Evolutionary conservation across 1,284 basidiomycete species (phyloP), one percentile per base, ranked within the genome.

Genomic region (Coriolopsis trogii): DNA sequence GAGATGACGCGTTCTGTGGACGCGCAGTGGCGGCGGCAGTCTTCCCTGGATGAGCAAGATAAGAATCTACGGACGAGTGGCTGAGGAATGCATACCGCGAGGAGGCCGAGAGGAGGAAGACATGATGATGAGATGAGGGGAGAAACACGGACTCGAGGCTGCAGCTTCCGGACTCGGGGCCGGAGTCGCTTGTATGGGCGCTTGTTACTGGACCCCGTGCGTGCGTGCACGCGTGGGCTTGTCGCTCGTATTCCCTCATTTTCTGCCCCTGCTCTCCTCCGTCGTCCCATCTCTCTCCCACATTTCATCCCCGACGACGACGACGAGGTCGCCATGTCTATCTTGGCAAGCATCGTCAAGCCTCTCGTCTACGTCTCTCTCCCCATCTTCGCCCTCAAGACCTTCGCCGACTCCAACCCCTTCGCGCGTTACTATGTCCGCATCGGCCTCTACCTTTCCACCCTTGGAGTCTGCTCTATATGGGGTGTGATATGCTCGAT

Each of bases 401-500:
- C 79, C 40, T 71, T 87, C 51, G 76, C 84, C 7, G 72, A 77
- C 29, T 65, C 73, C 6, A 83, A 82, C 1, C 79, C 83, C 15
- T 61, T 76, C 44, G 79, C 77, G 33, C 78, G 82, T 49, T 91
- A 90, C 68, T 93, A 91, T 72, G 80, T 89, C 63, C 85, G 89
- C 54, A 69, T 88, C 36, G 77, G 79, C 9, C 63, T 93, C 44
- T 98, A 94, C 70, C 70, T 94, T 41, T 82, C 85, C 8, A 84
- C 87, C 1, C 68, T 98, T 41, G 84, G 84, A 16, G 75, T 88
- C 24, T 84, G 87, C 59, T 92, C 89, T 3, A 79, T 87, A 46
- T 88, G 87, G 77, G 92, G 92, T 38, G 78, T 91, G 41, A 66
- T 93, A 40, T 75, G 89, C 44, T 87, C 89, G 3, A 73, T 92